phyloP scores from a whole-genome alignment of 164 flowering plant genomes.

The Liquidambar formosana region DNA sequence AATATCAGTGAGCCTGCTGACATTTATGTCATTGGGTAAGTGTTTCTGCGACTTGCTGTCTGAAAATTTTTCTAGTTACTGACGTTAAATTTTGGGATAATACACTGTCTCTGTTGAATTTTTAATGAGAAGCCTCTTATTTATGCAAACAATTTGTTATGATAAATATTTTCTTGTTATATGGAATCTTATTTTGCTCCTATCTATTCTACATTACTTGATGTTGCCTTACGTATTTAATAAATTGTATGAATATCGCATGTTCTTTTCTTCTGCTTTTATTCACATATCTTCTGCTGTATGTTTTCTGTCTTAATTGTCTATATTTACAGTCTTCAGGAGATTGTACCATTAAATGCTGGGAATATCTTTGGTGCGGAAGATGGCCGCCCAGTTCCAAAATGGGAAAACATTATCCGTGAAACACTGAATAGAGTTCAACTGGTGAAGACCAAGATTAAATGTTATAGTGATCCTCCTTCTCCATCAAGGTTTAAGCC shows the following conservation, averaged over 20 bases:
- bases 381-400: constrained; percentile 70
- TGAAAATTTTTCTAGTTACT: neutral
- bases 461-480: constrained; percentile 82
- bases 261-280: too few relatives aligned
- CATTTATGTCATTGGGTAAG: constrained; percentile 93
- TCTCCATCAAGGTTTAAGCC: constrained; percentile 91
- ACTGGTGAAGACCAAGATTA: constrained; percentile 46
- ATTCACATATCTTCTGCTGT: too few relatives aligned
- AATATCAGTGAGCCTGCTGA: constrained; percentile 75
- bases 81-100: neutral
- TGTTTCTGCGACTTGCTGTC: constrained; percentile 1
- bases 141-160: too few relatives aligned
- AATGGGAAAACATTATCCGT: constrained; percentile 86
- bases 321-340: constrained; percentile 70
- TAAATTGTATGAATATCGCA: too few relatives aligned
- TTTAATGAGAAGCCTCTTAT: too few relatives aligned
- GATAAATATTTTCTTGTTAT: too few relatives aligned
- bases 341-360: constrained; percentile 93
- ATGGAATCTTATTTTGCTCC: too few relatives aligned
- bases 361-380: constrained; percentile 94
- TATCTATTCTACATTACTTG: too few relatives aligned
- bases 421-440: constrained; percentile 62
- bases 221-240: too few relatives aligned
- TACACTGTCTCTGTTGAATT: neutral
- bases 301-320: too few relatives aligned